phyloP scores from a whole-genome alignment of 2,329 filamentous ascomycete genomes.

The Talaromyces sp. region DNA sequence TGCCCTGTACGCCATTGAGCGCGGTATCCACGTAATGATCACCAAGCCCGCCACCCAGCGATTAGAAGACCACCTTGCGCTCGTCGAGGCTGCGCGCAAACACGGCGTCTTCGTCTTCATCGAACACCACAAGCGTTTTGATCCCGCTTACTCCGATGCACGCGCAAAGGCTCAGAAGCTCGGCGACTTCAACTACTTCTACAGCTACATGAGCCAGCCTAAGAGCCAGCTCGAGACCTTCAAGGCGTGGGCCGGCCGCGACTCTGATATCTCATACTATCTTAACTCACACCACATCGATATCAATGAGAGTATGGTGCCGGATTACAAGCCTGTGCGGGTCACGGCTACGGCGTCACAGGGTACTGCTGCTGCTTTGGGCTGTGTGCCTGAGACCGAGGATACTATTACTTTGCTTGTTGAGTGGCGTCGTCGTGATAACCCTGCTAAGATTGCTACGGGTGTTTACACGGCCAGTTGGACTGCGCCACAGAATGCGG shows the following conservation, averaged over 20 bases:
- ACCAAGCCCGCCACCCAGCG: slow-evolving; percentile 92
- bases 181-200: slow-evolving; percentile 98
- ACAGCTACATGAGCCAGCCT: slow-evolving; percentile 93
- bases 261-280: slow-evolving; percentile 95
- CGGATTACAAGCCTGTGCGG: slow-evolving; percentile 74
- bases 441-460: slow-evolving; percentile 72
- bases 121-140: slow-evolving; percentile 96
- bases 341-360: slow-evolving; percentile 79
- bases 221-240: slow-evolving; percentile 92
- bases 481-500: slow-evolving; percentile 89
- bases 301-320: slow-evolving; percentile 89
- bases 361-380: slow-evolving; percentile 76
- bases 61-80: slow-evolving; percentile 74
- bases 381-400: slow-evolving; percentile 79
- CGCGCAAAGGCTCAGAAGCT: slow-evolving; percentile 73
- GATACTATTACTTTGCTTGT: slow-evolving; percentile 92
- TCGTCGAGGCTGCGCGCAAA: slow-evolving; percentile 72
- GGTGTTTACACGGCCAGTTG: slow-evolving; percentile 92
- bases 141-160: slow-evolving; percentile 90
- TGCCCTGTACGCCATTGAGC: slow-evolving; percentile 86
- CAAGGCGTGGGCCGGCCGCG: slow-evolving; percentile 89
- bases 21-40: slow-evolving; percentile 84
- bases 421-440: slow-evolving; percentile 77
- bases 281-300: slow-evolving; percentile 95
- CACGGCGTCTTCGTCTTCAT: slow-evolving; percentile 86